Percentiles rank a stretch among this genome's conserved stretches.
Evolutionary conservation across 106 monocot species (phyloP).

Genomic region (Iris macrosiphon): DNA sequence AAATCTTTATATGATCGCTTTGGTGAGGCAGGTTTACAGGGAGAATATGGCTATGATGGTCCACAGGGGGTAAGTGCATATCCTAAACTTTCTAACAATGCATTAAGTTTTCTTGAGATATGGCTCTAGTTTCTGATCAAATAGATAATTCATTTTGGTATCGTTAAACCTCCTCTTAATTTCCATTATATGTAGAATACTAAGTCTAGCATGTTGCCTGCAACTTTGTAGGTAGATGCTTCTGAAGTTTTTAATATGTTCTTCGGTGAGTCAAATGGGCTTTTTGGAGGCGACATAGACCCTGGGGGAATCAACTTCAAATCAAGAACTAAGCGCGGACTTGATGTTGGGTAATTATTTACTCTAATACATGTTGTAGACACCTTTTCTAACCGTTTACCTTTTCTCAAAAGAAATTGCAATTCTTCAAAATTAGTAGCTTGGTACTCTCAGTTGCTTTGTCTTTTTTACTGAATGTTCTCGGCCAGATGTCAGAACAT

Average conservation of each 20-base stretch:
- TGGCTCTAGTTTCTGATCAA: too few relatives aligned
- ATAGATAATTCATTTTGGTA: too few relatives aligned
- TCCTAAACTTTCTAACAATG: background rate
- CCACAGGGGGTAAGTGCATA: constrained; percentile 52
- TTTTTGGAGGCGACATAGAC: constrained; percentile 60
- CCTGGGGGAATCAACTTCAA: constrained; percentile 48
- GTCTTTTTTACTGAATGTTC: too few relatives aligned
- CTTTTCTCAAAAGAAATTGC: too few relatives aligned
- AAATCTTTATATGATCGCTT: constrained; percentile 87
- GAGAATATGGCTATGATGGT: constrained; percentile 44
- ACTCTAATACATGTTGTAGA: too few relatives aligned
- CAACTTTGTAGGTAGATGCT: constrained; percentile 63
- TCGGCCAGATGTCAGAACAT: too few relatives aligned
- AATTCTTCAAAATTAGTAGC: too few relatives aligned
- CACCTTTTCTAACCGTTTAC: too few relatives aligned
- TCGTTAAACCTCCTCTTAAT: background rate
- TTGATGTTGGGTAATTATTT: constrained; percentile 69
- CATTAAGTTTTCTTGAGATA: too few relatives aligned
- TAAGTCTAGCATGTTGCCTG: background rate
- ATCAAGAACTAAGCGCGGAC: constrained; percentile 27
- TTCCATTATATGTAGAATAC: background rate
- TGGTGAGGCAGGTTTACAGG: constrained; percentile 69
- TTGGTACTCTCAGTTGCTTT: too few relatives aligned
- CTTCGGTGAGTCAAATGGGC: constrained; percentile 66
- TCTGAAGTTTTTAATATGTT: constrained; percentile 84